A percentile compares a stretch with the other conserved stretches of the same genome.
These are phyloP conservation scores for Clathrospora elynae DNA, from an alignment of 2,329 filamentous ascomycete species.

Conservation along the genomic window DNA sequence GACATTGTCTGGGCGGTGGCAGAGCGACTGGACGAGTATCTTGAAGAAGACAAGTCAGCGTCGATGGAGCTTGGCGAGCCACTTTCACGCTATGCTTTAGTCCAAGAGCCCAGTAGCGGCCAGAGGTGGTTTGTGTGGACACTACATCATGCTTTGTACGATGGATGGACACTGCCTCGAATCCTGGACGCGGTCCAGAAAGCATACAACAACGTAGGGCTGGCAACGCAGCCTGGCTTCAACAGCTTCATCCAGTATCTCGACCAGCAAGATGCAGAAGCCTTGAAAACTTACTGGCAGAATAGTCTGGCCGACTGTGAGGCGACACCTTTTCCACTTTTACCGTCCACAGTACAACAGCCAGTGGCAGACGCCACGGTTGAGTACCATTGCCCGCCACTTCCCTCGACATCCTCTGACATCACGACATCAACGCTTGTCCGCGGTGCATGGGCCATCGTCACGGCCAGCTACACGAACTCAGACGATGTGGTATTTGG, in stretches of 20 bases:
- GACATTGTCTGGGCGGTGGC: constrained; percentile 10
- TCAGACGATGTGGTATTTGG: constrained; percentile 48
- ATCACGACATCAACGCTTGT: constrained; percentile 16
- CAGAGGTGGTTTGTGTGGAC: constrained; percentile 39
- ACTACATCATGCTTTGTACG: constrained; percentile 47
- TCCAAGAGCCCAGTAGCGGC: not conserved
- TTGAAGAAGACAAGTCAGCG: not conserved
- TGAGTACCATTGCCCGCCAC: not conserved
- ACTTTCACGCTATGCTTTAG: constrained; percentile 20
- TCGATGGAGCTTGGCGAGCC: constrained; percentile 11
- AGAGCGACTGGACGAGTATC: constrained; percentile 8
- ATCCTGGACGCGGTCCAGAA: constrained; percentile 10
- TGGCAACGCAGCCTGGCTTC: constrained; percentile 3
- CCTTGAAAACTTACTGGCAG: not conserved
- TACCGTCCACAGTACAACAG: constrained; percentile 11
- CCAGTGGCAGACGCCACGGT: constrained; percentile 11
- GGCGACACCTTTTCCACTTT: constrained; percentile 7
- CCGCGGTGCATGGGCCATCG: constrained; percentile 39
- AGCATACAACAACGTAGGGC: constrained; percentile 6
- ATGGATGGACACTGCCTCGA: constrained; percentile 26
- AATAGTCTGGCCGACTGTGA: not conserved
- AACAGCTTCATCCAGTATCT: constrained; percentile 28
- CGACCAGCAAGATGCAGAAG: not conserved
- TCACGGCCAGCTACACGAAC: constrained; percentile 27
- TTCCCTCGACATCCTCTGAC: not conserved